These are phyloP conservation scores for Sclerotinia trifoliorum DNA, from an alignment of 2,329 filamentous ascomycete genomes.

Conservation along the genomic window DNA sequence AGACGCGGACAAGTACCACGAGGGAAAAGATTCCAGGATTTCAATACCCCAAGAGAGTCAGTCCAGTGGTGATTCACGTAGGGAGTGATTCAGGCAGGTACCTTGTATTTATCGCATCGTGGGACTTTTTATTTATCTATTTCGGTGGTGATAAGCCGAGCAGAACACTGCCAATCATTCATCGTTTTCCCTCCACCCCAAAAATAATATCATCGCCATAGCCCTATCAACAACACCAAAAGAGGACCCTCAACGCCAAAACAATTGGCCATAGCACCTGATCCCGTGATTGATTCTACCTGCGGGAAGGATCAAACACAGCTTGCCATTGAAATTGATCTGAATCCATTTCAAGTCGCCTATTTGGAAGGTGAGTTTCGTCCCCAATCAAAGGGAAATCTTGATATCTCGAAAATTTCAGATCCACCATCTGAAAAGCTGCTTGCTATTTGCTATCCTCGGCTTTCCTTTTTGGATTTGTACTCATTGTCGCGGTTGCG, in stretches of 20 bases:
- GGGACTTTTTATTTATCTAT: not conserved
- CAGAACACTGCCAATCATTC: constrained; percentile 33
- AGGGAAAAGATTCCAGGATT: not conserved
- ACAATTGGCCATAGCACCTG: constrained; percentile 36
- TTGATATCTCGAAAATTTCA: not conserved
- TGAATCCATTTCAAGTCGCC: constrained; percentile 27
- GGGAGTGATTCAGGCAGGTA: not conserved
- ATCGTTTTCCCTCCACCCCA: constrained; percentile 16
- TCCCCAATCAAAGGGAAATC: not conserved
- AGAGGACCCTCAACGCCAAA: constrained; percentile 33
- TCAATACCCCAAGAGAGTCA: not conserved
- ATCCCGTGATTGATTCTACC: constrained; percentile 37
- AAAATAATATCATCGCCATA: constrained; percentile 26
- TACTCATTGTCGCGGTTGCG: not conserved
- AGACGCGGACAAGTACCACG: not conserved
- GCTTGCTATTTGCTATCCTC: not conserved
- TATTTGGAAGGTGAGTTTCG: constrained; percentile 36
- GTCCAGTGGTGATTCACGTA: too few relatives aligned
- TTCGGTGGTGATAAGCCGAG: not conserved
- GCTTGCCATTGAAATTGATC: constrained; percentile 21
- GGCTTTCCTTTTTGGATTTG: not conserved
- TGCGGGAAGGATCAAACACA: constrained; percentile 37
- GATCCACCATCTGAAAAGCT: not conserved
- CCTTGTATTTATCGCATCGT: constrained; percentile 19
- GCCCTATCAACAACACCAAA: constrained; percentile 37